Conservation (phyloP, 176 grass and related monocot genomes). For the Carex littledalei region DNA sequence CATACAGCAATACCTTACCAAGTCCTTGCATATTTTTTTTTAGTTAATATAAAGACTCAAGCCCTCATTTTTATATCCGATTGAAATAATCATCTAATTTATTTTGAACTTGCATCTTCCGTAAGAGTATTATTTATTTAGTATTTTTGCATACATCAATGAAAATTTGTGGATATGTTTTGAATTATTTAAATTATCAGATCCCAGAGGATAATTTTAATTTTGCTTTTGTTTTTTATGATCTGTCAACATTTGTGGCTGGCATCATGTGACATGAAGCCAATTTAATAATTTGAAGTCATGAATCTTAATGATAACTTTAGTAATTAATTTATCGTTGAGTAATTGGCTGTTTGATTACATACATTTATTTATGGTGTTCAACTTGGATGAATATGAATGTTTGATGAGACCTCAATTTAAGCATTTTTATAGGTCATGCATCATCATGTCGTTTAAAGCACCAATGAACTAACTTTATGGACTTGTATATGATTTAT, state of each 20-base stretch:
- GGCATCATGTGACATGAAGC: background rate
- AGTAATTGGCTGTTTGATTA: background rate
- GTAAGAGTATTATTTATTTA: no score
- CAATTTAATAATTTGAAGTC: background rate
- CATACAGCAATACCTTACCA: background rate
- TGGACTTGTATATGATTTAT: background rate
- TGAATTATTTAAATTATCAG: no score
- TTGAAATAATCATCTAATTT: background rate
- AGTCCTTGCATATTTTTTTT: background rate
- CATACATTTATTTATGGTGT: background rate
- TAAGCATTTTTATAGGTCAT: background rate
- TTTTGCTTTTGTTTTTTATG: no score
- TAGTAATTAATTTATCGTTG: background rate
- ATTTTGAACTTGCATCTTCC: no score
- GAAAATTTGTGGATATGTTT: no score
- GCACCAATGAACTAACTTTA: background rate
- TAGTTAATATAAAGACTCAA: background rate
- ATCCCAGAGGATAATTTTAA: no score
- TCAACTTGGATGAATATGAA: background rate
- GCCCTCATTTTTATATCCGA: background rate
- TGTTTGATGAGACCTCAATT: background rate
- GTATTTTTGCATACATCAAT: no score
- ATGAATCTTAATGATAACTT: background rate
- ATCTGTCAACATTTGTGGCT: slow-evolving; percentile 10
- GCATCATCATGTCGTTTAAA: background rate